A percentile compares a stretch with the other conserved stretches of the same genome.
Conservation (phyloP, 805 yeast genomes). For the Spencermartinsiella europaea region DNA sequence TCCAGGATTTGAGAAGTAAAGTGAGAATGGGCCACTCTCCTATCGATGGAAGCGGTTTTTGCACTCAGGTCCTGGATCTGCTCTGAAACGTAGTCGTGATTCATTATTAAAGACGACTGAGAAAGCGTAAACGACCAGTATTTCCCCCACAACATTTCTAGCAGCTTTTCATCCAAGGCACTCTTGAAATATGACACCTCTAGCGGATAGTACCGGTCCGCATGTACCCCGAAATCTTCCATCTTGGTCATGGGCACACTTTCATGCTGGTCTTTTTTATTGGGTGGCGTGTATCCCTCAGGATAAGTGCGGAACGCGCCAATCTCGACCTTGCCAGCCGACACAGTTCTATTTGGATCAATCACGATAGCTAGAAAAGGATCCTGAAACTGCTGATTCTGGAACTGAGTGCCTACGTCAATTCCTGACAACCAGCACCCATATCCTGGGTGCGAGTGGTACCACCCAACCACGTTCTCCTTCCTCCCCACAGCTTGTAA, state of each 20-base stretch:
- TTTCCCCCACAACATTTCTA: slow-evolving; percentile 41
- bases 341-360: slow-evolving; percentile 68
- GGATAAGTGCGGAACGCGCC: slow-evolving; percentile 82
- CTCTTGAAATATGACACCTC: slow-evolving; percentile 56
- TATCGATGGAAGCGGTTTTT: slow-evolving; percentile 10
- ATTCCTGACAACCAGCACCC: slow-evolving; percentile 95
- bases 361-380: slow-evolving; percentile 86
- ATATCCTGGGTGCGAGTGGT: slow-evolving; percentile 94
- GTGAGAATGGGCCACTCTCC: background rate
- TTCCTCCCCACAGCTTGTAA: slow-evolving; percentile 45
- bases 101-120: slow-evolving; percentile 24
- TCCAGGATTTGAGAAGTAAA: background rate
- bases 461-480: slow-evolving; percentile 93
- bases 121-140: slow-evolving; percentile 44
- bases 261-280: slow-evolving; percentile 10
- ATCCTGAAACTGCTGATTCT: slow-evolving; percentile 85
- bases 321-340: slow-evolving; percentile 65
- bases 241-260: slow-evolving; percentile 47
- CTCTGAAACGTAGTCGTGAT: slow-evolving; percentile 26
- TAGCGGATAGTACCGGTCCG: slow-evolving; percentile 62
- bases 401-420: slow-evolving; percentile 82
- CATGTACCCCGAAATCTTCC: slow-evolving; percentile 66
- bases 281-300: slow-evolving; percentile 30
- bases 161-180: slow-evolving; percentile 43
- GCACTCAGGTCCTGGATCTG: slow-evolving; percentile 27